A percentile compares a stretch with the other conserved stretches of the same genome.
Conservation (phyloP, 306 rosid genomes). For the Pterocarpus santalinus region DNA sequence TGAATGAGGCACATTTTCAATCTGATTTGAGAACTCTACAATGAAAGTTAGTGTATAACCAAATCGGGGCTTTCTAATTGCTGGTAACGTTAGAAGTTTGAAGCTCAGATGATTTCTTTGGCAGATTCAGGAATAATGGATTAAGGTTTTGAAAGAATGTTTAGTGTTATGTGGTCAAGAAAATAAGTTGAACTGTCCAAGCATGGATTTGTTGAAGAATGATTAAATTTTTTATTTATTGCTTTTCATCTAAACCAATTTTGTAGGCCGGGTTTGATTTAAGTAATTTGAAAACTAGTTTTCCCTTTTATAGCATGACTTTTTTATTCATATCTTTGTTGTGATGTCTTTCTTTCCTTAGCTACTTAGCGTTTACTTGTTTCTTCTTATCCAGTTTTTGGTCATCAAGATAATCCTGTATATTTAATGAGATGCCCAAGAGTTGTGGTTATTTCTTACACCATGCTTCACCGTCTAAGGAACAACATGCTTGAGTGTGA, state of each 20-base stretch:
- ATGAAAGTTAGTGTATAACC: slow-evolving; percentile 6
- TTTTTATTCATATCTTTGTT: slow-evolving; percentile 34
- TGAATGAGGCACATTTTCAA: slow-evolving; percentile 11
- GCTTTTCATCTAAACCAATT: slow-evolving; percentile 16
- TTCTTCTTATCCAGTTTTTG: slow-evolving; percentile 74
- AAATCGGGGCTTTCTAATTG: neutral
- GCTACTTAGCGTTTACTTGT: slow-evolving; percentile 18
- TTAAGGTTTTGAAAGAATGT: slow-evolving; percentile 11
- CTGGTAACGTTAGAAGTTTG: neutral
- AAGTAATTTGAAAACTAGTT: slow-evolving; percentile 24
- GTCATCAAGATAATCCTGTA: slow-evolving; percentile 87
- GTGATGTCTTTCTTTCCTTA: slow-evolving; percentile 26
- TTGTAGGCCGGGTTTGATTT: slow-evolving; percentile 7
- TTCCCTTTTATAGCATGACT: slow-evolving; percentile 20
- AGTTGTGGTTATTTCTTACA: slow-evolving; percentile 91
- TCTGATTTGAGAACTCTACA: slow-evolving; percentile 10
- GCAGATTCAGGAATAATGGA: slow-evolving; percentile 15
- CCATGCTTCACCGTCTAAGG: slow-evolving; percentile 88
- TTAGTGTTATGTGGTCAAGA: slow-evolving; percentile 1
- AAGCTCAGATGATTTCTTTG: neutral
- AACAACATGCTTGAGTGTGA: slow-evolving; percentile 83
- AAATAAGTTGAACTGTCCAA: slow-evolving; percentile 7
- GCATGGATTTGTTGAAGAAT: neutral
- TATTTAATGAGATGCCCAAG: slow-evolving; percentile 73
- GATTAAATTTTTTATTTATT: neutral